A percentile compares a stretch with the other conserved stretches of the same genome.
Evolutionary conservation across 2,329 filamentous ascomycete genomes (phyloP).

Genomic region (Fusarium neocosmosporiellum): DNA sequence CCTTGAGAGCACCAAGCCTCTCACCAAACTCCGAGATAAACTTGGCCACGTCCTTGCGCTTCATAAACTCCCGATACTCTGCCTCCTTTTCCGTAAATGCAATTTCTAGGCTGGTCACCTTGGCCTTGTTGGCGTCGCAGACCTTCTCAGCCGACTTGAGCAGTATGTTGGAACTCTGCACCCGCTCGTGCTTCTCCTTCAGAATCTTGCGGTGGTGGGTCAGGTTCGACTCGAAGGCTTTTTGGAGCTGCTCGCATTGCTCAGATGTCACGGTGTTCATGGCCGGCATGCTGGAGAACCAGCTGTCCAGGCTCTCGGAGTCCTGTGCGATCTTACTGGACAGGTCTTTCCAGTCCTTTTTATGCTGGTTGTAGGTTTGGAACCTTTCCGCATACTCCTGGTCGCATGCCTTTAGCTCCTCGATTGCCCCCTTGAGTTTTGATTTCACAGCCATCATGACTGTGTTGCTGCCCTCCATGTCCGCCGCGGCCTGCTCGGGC

Average conservation of each 20-base stretch:
- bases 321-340: background rate
- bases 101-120: fast-evolving
- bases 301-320: background rate
- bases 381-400: background rate
- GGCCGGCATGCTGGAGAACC: background rate
- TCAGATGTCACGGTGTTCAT: background rate
- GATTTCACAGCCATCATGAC: background rate
- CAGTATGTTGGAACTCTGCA: background rate
- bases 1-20: background rate
- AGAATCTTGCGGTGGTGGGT: background rate
- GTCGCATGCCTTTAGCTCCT: background rate
- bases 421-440: background rate
- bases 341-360: background rate
- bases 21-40: background rate
- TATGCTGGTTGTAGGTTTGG: too few species aligned
- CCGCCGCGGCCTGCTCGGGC: background rate
- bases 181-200: background rate
- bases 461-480: background rate
- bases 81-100: background rate
- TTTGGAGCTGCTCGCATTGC: background rate
- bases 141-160: background rate
- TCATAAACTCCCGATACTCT: background rate
- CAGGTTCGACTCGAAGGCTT: background rate
- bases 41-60: background rate
- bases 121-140: background rate